Evolutionary conservation across 139 green algal genomes (phyloP).

Genomic region (Zygnema circumcarinatum): DNA sequence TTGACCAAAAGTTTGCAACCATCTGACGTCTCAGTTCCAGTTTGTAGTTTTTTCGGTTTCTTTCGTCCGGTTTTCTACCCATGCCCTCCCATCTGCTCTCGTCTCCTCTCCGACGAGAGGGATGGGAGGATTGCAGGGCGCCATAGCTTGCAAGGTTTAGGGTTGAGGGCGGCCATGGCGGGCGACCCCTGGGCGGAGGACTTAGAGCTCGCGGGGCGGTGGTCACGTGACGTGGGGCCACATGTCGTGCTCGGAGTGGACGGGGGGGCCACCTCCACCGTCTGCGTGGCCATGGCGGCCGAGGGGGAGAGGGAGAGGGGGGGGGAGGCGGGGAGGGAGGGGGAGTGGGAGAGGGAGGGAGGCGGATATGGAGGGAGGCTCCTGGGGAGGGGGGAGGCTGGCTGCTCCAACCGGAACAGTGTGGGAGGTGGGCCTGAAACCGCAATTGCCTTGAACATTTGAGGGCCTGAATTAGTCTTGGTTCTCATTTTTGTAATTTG

Average conservation of each 20-base stretch:
- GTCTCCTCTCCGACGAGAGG: no score
- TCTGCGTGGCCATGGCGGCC: slow-evolving; percentile 3
- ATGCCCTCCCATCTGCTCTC: no score
- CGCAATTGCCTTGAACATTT: no score
- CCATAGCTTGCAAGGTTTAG: no score
- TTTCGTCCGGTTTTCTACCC: no score
- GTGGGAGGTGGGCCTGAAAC: slow-evolving; percentile 36
- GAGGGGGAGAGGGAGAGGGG: neutral
- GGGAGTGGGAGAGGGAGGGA: neutral
- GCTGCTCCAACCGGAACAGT: slow-evolving; percentile 16
- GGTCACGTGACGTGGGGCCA: neutral
- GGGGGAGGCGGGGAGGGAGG: neutral
- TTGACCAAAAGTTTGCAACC: no score
- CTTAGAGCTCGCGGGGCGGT: neutral
- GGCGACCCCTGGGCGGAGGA: neutral
- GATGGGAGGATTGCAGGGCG: no score
- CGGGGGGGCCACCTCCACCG: slow-evolving; percentile 6
- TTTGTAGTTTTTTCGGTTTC: slow-evolving; percentile 6
- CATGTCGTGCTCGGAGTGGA: slow-evolving; percentile 23
- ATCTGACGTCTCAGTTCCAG: no score
- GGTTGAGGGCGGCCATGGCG: no score
- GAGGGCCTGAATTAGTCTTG: no score
- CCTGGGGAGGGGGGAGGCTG: neutral
- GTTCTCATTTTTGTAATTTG: no score
- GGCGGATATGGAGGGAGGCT: neutral